Conservation (phyloP, 495 filamentous ascomycete genomes). For the Choiromyces venosus region DNA sequence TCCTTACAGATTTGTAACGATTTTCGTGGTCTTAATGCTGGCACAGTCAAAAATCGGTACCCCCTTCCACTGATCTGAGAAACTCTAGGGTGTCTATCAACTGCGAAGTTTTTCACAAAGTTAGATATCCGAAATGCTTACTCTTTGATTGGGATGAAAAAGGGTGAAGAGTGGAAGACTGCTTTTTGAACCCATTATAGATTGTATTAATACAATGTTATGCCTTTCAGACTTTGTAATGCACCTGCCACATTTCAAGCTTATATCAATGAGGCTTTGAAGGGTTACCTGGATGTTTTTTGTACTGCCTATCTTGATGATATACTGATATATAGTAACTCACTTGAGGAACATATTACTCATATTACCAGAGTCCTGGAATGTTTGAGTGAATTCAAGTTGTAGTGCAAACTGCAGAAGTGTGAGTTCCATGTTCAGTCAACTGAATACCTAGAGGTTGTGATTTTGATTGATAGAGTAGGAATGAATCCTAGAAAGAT, state of each 20-base stretch:
- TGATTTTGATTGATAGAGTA: too few relatives aligned
- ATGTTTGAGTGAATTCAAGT: neutral
- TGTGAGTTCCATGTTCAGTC: neutral
- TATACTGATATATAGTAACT: slow-evolving; percentile 40
- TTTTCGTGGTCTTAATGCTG: slow-evolving; percentile 29
- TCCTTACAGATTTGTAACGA: slow-evolving; percentile 7
- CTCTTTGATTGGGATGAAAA: too few relatives aligned
- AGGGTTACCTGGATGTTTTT: too few relatives aligned
- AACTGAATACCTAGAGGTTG: neutral
- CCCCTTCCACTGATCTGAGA: slow-evolving; percentile 16
- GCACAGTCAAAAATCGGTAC: slow-evolving; percentile 29
- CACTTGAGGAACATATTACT: slow-evolving; percentile 19
- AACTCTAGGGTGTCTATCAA: neutral
- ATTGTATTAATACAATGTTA: slow-evolving; percentile 39
- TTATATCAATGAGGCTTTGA: too few relatives aligned
- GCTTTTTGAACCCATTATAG: slow-evolving; percentile 40
- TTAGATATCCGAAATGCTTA: neutral
- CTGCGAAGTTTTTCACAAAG: slow-evolving; percentile 9
- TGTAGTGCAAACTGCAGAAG: neutral
- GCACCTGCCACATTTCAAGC: too few relatives aligned
- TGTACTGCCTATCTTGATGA: too few relatives aligned
- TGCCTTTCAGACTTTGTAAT: slow-evolving; percentile 14
- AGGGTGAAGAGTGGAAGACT: slow-evolving; percentile 42
- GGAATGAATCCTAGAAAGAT: too few relatives aligned
- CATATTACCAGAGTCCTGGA: too few relatives aligned